These are phyloP conservation scores for Cyclotella distinguenda DNA, from an alignment of 108 stramenopile species.

Conservation along the genomic window DNA sequence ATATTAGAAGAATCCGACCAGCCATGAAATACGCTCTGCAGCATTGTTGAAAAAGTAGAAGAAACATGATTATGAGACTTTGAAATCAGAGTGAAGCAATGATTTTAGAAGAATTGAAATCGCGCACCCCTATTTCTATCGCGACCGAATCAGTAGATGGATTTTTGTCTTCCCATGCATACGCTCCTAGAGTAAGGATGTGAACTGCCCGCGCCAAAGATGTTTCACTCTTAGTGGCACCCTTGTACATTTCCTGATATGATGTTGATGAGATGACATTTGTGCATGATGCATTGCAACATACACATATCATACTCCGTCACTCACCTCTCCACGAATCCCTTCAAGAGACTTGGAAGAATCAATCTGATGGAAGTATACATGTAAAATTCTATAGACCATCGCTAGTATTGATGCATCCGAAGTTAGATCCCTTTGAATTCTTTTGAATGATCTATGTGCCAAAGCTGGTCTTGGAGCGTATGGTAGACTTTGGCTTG, in stretches of 20 bases:
- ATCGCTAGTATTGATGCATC: conserved; percentile 66
- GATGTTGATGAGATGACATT: neutral
- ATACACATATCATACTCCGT: neutral
- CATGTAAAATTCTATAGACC: conserved; percentile 69
- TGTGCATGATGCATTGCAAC: neutral
- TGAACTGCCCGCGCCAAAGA: conserved; percentile 76
- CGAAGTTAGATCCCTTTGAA: conserved; percentile 71
- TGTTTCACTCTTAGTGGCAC: conserved; percentile 69
- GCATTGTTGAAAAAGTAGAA: neutral
- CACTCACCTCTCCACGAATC: conserved; percentile 43
- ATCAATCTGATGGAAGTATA: conserved; percentile 56
- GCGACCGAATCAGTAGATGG: conserved; percentile 58
- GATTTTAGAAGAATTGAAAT: neutral
- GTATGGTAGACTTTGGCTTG: conserved; percentile 43
- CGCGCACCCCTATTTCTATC: conserved; percentile 53
- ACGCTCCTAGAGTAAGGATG: conserved; percentile 76
- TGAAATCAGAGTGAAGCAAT: neutral
- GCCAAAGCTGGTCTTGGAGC: conserved; percentile 57
- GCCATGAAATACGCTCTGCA: conserved; percentile 56
- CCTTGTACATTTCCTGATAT: conserved; percentile 55
- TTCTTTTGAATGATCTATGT: conserved; percentile 57
- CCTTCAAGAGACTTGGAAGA: conserved; percentile 14
- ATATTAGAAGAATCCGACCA: conserved; percentile 1
- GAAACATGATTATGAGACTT: neutral
- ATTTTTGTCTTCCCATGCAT: conserved; percentile 63